Base-by-base conservation (phyloP, 2,329 filamentous ascomycete species). In the Pezicula radicicola region DNA sequence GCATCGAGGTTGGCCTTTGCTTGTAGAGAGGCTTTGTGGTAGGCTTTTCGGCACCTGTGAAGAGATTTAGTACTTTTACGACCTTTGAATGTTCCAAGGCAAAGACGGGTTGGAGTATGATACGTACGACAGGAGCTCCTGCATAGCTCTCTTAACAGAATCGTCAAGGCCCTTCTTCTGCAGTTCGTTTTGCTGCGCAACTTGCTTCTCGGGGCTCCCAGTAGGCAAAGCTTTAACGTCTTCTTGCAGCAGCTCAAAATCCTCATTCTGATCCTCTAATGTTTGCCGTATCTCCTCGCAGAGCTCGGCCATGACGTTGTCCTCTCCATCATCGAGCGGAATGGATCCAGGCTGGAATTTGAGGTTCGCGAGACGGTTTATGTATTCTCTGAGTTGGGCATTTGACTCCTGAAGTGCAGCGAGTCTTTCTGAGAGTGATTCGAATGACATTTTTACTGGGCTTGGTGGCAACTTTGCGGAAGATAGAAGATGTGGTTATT, bases 11-110 rank as follows among this genome's bases (percentile, higher is more conserved):
- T 88, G 58, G 84, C 81, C 68, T 90, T 93, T 18, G 91, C 91
- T 25, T 81, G 76, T 49, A 96, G 74, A 64, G 95, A 89, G 12
- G 93, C 92, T 67, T 84, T 87, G 59, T 92, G 86, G 69, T 95
- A 97, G 30, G 84, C 80, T 33, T 78, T 74, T 37, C 60, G 54
- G 27, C 49, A 60, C 48, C 62, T 64, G 50, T 5, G 2, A 15
- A 36, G 4, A 33, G 19, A 46, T 12, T 19, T 8, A 57, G 50
- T 19, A 15, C 36, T 25, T 28, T 6, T 4, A 27, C 10, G 43
- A 4, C 16, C 46, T 21, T 7, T 13, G 6, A 15, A n/a, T 33
- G 19, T 46, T 27, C 25, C 53, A 51, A 50, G 33, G 15, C 51
- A 18, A 42, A 47, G 41, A 13, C 47, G 9, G 46, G 13, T 41